Evolutionary conservation across 768 basidiomycete genomes (phyloP), one percentile per base, ranked within the genome.

Genomic region (Rickenella mellea): DNA sequence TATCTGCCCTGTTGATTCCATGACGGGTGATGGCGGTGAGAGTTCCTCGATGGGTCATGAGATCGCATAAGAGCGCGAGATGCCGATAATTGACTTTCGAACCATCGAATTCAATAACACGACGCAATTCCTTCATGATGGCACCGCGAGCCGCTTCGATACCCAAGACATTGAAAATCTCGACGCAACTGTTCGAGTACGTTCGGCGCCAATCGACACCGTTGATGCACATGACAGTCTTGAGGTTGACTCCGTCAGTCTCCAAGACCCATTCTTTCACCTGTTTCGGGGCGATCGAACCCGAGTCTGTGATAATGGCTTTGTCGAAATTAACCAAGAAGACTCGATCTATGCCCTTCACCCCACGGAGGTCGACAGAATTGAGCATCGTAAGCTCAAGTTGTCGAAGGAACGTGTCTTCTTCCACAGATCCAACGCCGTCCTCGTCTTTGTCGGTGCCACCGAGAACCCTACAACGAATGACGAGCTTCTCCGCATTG

Each of bases 1-100:
- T 97, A 53, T 99, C 96, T 20, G 93, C 85, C 37, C 96, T 83
- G 64, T 99, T 99, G 64, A 99, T 99, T 61, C 96, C 96, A 55
- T 99, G 96, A 28, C 96, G 91, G 41, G 96, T 99, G 64, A 99
- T 99, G 4, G 93, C 89, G 93, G 97, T 98, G 38, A 99, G 73
- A 2, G 74, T 59, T 21, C 96, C 96, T 31, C 90, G 86, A 55
- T 94, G 89, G 9, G 93, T 98, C 96, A 99, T 99, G 42, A 98
- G 69, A 61, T 99, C 94, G 63, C 91, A 93, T 21, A 99, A 76
- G n/a, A 99, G 70, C 2, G 91, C 88, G 38, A 98, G 73, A 63
- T 99, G 96, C 42, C 96, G 80, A 63, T 93, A 98, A 65, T 99
- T 98, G 71, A 99, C 96, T 55, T 97, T 96, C 14, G 94, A 97